Conservation (phyloP, 805 yeast genomes). For the Jamesozyma jinghongensis region DNA sequence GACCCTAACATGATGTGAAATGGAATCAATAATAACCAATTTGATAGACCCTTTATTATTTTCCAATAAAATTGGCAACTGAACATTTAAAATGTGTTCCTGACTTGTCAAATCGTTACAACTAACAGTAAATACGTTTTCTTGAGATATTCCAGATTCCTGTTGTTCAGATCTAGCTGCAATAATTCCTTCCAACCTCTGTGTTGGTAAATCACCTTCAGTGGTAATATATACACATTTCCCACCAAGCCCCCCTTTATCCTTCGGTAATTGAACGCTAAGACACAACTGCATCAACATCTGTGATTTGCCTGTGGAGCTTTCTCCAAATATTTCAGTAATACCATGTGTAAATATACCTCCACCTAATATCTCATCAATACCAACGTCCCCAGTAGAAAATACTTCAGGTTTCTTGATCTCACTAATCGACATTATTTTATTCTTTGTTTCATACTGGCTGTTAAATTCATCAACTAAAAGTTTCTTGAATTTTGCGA, state of each 20-base stretch:
- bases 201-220: slow-evolving; percentile 63
- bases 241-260: slow-evolving; percentile 40
- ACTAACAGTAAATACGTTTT: slow-evolving; percentile 42
- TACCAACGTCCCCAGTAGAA: slow-evolving; percentile 43
- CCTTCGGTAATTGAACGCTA: slow-evolving; percentile 43
- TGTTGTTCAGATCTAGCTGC: slow-evolving; percentile 26
- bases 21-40: slow-evolving; percentile 66
- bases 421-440: not conserved
- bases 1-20: slow-evolving; percentile 71
- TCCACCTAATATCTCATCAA: slow-evolving; percentile 45
- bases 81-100: slow-evolving; percentile 61
- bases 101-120: slow-evolving; percentile 65
- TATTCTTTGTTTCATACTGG: slow-evolving; percentile 7
- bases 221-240: slow-evolving; percentile 70
- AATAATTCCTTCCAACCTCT: slow-evolving; percentile 46
- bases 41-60: slow-evolving; percentile 35
- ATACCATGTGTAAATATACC: slow-evolving; percentile 49
- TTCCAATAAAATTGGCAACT: slow-evolving; percentile 50
- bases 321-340: slow-evolving; percentile 75
- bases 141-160: slow-evolving; percentile 32
- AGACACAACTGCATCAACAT: slow-evolving; percentile 57
- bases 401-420: slow-evolving; percentile 17
- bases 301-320: slow-evolving; percentile 84
- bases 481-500: slow-evolving; percentile 18
- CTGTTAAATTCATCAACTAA: slow-evolving; percentile 13